Evolutionary conservation across 2,329 filamentous ascomycete species (phyloP).

Genomic region (Neofusicoccum laricinum): DNA sequence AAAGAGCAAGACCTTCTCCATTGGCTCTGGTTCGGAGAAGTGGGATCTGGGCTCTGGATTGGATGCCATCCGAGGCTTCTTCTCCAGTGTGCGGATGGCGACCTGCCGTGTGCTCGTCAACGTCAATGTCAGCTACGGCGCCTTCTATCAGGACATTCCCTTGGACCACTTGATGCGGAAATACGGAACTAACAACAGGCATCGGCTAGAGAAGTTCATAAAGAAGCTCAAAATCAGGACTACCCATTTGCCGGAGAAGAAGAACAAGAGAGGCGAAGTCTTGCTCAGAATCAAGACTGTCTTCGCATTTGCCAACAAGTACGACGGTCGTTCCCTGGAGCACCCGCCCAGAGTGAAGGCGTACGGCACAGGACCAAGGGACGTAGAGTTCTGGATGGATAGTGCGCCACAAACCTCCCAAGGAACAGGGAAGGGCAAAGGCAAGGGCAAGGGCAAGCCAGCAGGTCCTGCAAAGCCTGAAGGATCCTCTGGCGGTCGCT

Average conservation of each 20-base stretch:
- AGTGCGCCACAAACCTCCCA: not conserved
- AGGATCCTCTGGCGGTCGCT: not conserved
- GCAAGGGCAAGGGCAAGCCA: not conserved
- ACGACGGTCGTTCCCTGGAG: slow-evolving; percentile 30
- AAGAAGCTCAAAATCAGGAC: slow-evolving; percentile 37
- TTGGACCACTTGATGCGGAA: slow-evolving; percentile 35
- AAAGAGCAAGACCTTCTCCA: slow-evolving; percentile 44
- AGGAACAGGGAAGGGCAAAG: not conserved
- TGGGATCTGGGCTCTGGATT: slow-evolving; percentile 49
- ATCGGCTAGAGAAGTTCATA: slow-evolving; percentile 35
- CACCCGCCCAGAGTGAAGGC: slow-evolving; percentile 22
- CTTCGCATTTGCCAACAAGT: slow-evolving; percentile 32
- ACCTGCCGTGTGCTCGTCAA: slow-evolving; percentile 59
- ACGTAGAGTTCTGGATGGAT: slow-evolving; percentile 13
- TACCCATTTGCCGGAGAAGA: slow-evolving; percentile 36
- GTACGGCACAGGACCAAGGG: not conserved
- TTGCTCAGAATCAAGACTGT: slow-evolving; percentile 40
- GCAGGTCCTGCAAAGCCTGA: not conserved
- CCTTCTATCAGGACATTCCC: slow-evolving; percentile 53
- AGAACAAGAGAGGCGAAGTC: slow-evolving; percentile 31
- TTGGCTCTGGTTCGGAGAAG: not conserved
- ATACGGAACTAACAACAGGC: slow-evolving; percentile 15
- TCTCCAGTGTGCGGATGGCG: slow-evolving; percentile 58
- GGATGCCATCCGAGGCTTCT: slow-evolving; percentile 59
- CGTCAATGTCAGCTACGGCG: slow-evolving; percentile 59